Evolutionary conservation across 768 basidiomycete genomes (phyloP), one percentile per base, ranked within the genome.

Genomic region (Tephrocybe rancida): DNA sequence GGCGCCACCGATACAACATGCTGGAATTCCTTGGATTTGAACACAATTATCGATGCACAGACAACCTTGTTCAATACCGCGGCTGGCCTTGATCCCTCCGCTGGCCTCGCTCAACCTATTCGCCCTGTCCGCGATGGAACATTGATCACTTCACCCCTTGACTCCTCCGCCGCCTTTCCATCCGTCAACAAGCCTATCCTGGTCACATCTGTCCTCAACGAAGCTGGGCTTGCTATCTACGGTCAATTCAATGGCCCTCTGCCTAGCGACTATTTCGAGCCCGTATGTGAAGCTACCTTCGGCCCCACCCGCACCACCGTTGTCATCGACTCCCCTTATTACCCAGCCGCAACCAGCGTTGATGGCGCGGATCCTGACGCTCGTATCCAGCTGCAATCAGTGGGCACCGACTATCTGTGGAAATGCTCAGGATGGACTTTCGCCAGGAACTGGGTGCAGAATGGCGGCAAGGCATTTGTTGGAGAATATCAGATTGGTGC

Each of bases 391-490:
- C 72, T 90, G 21, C 73, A 84, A 62, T 50, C 60, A 21, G 66
- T 90, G 19, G 87, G 82, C 41, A 88, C 89, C 1, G 90, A 92
- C 67, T 79, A 83, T 54, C 56, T 85, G 9, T 91, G 84, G 83
- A 81, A 78, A 57, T 90, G 89, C 65, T 72, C 90, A 14, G 76
- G 76, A 26, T 90, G 86, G 86, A 82, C 82, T 3, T 87, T 90
- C 55, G 81, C 86, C 1, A 75, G 87, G 35, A 80, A 76, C 60
- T 91, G 86, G 87, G 80, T 78, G n/a, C 65, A 69, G 32, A 61
- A 79, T 54, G 87, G 89, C 24, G 88, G 87, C 9, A 75, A 65
- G 32, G 87, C 80, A n/a, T 90, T 76, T 61, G 85, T 88, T 18
- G 88, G 86, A 25, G 58, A 83, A 56, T 90, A 82, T 65, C 70